A percentile compares a stretch with the other conserved stretches of the same genome.
Conservation (phyloP, 2,329 filamentous ascomycete genomes). For the Lachnellula hyalina region DNA sequence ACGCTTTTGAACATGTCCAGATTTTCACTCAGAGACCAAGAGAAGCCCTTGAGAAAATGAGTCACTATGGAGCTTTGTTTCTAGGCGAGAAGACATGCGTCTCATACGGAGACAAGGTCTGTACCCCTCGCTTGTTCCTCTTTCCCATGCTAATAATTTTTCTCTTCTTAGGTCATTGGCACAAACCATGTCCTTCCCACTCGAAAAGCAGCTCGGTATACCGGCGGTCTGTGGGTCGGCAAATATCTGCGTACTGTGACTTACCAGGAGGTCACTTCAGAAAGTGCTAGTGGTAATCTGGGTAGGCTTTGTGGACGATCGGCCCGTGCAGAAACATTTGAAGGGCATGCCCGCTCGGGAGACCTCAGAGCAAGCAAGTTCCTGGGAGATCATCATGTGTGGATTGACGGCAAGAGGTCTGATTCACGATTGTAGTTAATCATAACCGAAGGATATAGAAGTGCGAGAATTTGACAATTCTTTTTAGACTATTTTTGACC, state of each 20-base stretch:
- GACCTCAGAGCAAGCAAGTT: slow-evolving; percentile 42
- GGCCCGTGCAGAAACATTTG: slow-evolving; percentile 46
- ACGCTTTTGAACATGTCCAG: slow-evolving; percentile 47
- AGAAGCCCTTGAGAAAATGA: slow-evolving; percentile 46
- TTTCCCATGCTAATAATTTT: not conserved
- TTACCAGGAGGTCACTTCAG: slow-evolving; percentile 44
- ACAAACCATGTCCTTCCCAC: slow-evolving; percentile 52
- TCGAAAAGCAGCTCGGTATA: slow-evolving; percentile 42
- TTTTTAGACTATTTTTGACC: too few relatives aligned
- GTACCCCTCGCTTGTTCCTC: not conserved
- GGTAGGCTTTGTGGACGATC: slow-evolving; percentile 44
- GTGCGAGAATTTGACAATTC: too few relatives aligned
- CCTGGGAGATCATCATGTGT: slow-evolving; percentile 38
- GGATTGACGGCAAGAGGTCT: slow-evolving; percentile 32
- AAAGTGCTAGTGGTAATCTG: slow-evolving; percentile 41
- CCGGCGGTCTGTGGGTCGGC: slow-evolving; percentile 50
- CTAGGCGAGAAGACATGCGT: slow-evolving; percentile 48
- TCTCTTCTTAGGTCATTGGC: slow-evolving; percentile 40
- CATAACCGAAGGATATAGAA: too few relatives aligned
- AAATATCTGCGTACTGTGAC: slow-evolving; percentile 48
- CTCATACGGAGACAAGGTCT: slow-evolving; percentile 47
- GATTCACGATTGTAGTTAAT: not conserved
- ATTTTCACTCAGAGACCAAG: slow-evolving; percentile 42
- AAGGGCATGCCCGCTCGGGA: slow-evolving; percentile 47
- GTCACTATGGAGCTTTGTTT: slow-evolving; percentile 45